Evolutionary conservation across 2,329 filamentous ascomycete species (phyloP).

Genomic region (Colletotrichum musicola): DNA sequence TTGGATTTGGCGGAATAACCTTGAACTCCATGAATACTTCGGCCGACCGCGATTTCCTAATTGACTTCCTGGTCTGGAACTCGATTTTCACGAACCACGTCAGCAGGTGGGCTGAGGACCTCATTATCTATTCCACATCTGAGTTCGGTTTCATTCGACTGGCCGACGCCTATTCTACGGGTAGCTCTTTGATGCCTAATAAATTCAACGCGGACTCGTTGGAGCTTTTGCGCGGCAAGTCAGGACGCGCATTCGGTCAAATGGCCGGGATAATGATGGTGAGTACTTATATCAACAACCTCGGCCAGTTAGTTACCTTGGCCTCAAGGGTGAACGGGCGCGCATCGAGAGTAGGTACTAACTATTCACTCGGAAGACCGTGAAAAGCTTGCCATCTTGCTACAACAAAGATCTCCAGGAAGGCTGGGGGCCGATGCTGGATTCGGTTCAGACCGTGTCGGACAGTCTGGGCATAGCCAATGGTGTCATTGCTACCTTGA

Average conservation of each 20-base stretch:
- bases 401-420: conserved; percentile 88
- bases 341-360: conserved; percentile 46
- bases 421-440: conserved; percentile 80
- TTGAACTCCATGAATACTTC: conserved; percentile 79
- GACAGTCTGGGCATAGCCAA: conserved; percentile 82
- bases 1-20: conserved; percentile 77
- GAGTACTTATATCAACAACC: conserved; percentile 43
- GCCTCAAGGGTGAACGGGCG: conserved; percentile 40
- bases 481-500: conserved; percentile 77
- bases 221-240: conserved; percentile 47
- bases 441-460: conserved; percentile 79
- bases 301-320: conserved; percentile 40
- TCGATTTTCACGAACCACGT: conserved; percentile 78
- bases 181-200: conserved; percentile 42
- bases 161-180: conserved; percentile 44
- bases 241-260: conserved; percentile 55
- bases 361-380: conserved; percentile 54
- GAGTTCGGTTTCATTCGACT: conserved; percentile 43
- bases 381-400: conserved; percentile 74
- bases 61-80: conserved; percentile 79
- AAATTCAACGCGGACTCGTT: conserved; percentile 44
- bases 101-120: conserved; percentile 78
- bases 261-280: conserved; percentile 73
- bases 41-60: conserved; percentile 78
- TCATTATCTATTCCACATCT: conserved; percentile 66